These are phyloP conservation scores for Jamesozyma rosinii DNA, from an alignment of 805 yeast genomes.

Conservation along the genomic window DNA sequence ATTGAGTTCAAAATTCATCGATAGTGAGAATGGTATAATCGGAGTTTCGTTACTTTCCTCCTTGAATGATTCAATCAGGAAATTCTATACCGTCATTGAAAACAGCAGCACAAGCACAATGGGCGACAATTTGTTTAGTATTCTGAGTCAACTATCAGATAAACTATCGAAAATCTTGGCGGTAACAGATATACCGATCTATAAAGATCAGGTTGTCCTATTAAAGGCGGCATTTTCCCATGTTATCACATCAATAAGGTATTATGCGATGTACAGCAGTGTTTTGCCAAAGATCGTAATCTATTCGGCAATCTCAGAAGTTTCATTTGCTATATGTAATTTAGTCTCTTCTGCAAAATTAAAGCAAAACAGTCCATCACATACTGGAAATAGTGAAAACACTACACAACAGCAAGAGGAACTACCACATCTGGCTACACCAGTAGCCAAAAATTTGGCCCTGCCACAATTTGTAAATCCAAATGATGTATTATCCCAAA, in stretches of 20 bases:
- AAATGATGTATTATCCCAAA: not conserved
- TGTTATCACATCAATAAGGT: constrained; percentile 66
- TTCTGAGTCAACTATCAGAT: constrained; percentile 13
- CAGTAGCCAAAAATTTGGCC: not conserved
- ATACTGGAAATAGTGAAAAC: not conserved
- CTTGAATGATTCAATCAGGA: not conserved
- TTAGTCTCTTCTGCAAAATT: constrained; percentile 33
- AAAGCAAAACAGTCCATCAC: not conserved
- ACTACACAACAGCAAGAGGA: not conserved
- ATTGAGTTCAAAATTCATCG: constrained; percentile 7
- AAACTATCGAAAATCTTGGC: constrained; percentile 10
- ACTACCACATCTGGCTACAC: not conserved
- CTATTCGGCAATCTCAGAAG: constrained; percentile 66
- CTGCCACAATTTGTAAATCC: not conserved
- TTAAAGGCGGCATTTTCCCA: constrained; percentile 58
- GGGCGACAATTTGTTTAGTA: constrained; percentile 15
- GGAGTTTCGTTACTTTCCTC: constrained; percentile 10
- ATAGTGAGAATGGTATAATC: constrained; percentile 13
- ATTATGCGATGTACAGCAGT: constrained; percentile 53
- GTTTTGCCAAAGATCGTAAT: constrained; percentile 60
- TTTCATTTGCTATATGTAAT: constrained; percentile 56
- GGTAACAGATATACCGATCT: constrained; percentile 17
- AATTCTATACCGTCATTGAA: not conserved
- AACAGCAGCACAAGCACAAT: not conserved
- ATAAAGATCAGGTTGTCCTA: constrained; percentile 36